Base-by-base conservation (phyloP, 768 basidiomycete species). In the Mycena capillaripes region DNA sequence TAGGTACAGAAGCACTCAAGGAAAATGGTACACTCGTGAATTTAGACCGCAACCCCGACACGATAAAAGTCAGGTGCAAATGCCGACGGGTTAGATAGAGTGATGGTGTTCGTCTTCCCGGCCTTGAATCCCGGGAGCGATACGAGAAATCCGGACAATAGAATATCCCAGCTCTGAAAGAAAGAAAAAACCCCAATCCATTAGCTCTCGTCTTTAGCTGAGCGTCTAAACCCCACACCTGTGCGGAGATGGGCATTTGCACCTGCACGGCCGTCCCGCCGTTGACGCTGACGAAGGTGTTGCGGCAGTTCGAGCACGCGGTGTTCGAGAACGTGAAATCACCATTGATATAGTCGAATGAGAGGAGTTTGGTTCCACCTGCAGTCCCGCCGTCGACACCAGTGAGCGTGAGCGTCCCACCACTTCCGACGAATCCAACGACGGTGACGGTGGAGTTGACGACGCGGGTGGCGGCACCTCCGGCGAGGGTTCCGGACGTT, bases 281-380 rank as follows among this genome's bases (percentile, higher is more conserved):
- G 70, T 87, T 88, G 12, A 88, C 82, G 70, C 86, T 86, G 42
- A 87, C 79, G 50, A 84, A 84, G 12, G 84, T 83, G 55, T 87
- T 84, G 48, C 87, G 84, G 75, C 86, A 87, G 72, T 88, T 88
- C 8, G 87, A 86, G 78, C 86, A 87, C 11, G 75, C 86, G 0
- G 83, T 85, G 75, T 87, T 87, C 63, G 76, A 76, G 76, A 84
- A 84, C 11, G 81, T 80, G 38, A 82, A 80, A 55, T 87, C 87
- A 32, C 80, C 87, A 53, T 88, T 88, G 69, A 87, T 87, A 70
- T 87, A 88, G 75, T 86, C 86, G 44, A 87, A 76, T 14, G 86
- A 80, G 25, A 88, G 71, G 17, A 85, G 80, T 72, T 85, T 87
- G 3, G 81, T 85, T 17, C 86, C 86, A 29, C 86, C 86, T 9